Conservation (phyloP, 2,329 filamentous ascomycete genomes). For the Endothia cerciana region DNA sequence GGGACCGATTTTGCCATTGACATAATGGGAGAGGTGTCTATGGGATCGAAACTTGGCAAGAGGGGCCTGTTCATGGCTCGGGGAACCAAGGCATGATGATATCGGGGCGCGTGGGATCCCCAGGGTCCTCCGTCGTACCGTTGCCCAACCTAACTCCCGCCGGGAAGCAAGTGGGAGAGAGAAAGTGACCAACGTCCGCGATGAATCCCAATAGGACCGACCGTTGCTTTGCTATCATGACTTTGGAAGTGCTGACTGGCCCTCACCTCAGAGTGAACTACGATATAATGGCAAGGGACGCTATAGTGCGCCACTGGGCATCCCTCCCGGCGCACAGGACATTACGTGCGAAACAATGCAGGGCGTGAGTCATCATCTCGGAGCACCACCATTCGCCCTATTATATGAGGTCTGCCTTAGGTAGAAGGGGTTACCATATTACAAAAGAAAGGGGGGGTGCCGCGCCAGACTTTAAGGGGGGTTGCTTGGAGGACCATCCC, state of each 20-base stretch:
- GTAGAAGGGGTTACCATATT: too few relatives aligned
- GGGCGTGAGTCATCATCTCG: not conserved
- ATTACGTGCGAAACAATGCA: not conserved
- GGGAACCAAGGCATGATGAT: conserved; percentile 45
- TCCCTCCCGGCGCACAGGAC: not conserved
- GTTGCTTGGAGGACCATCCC: too few relatives aligned
- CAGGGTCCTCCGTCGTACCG: too few relatives aligned
- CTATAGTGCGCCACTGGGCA: not conserved
- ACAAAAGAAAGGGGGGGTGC: too few relatives aligned
- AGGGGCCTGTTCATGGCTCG: conserved; percentile 55
- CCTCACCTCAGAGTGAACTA: too few relatives aligned
- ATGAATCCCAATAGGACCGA: not conserved
- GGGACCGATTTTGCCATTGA: conserved; percentile 60
- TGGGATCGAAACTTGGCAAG: conserved; percentile 36
- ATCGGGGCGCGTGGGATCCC: too few relatives aligned
- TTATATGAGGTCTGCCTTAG: too few relatives aligned
- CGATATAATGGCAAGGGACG: not conserved
- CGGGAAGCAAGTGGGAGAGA: not conserved
- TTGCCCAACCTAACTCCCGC: too few relatives aligned
- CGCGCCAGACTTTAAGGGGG: too few relatives aligned
- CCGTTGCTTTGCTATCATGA: not conserved
- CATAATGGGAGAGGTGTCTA: conserved; percentile 42
- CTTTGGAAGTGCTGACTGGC: not conserved
- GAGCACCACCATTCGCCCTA: too few relatives aligned
- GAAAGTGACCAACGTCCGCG: not conserved